These are phyloP conservation scores for Tetraselmis chui DNA, from an alignment of 139 green algal genomes.

Conservation along the genomic window DNA sequence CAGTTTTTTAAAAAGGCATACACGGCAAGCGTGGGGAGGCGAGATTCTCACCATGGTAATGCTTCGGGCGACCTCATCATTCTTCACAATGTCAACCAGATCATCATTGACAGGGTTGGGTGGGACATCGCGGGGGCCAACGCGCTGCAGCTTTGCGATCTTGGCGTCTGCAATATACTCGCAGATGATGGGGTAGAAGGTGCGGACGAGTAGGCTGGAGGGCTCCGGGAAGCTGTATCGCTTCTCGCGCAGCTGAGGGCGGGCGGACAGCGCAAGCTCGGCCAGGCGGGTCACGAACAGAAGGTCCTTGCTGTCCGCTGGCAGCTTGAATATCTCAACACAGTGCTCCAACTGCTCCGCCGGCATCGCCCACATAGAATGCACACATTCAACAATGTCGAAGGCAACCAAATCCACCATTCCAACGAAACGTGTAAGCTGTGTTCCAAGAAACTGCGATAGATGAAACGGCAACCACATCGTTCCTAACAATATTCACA, in stretches of 20 bases:
- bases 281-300: constrained; percentile 58
- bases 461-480: too few species aligned
- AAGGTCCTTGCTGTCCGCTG: constrained; percentile 21
- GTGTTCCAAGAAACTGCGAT: too few species aligned
- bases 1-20: too few species aligned
- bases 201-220: constrained; percentile 22
- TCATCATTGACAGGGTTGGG: not conserved
- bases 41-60: not conserved
- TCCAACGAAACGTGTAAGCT: too few species aligned
- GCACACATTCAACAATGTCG: too few species aligned
- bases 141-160: not conserved
- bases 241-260: constrained; percentile 32
- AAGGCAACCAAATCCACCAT: too few species aligned
- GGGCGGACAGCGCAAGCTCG: constrained; percentile 33
- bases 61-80: not conserved
- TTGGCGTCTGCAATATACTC: constrained; percentile 35
- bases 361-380: too few species aligned
- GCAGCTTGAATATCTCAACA: not conserved
- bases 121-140: not conserved
- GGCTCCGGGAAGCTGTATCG: constrained; percentile 20
- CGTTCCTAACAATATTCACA: too few species aligned
- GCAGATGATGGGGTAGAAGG: constrained; percentile 40
- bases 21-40: too few species aligned
- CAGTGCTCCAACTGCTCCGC: not conserved
- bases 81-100: not conserved